Conservation (phyloP, 805 yeast species). For the Clavispora asparagi region DNA sequence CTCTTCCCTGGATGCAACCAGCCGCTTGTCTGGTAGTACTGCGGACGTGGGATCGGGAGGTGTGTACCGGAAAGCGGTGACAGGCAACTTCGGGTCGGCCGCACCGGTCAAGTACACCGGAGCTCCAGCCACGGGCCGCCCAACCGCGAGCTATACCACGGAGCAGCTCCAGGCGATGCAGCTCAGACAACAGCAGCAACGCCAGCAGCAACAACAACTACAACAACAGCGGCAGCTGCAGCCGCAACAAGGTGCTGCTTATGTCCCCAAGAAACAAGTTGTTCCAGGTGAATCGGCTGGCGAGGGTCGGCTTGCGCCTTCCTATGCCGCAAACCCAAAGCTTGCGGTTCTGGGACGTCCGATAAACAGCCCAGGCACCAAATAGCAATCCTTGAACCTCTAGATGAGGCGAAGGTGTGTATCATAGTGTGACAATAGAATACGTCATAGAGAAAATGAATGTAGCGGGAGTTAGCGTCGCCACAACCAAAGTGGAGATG, state of each 20-base stretch:
- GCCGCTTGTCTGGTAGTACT: neutral
- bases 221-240: conserved; percentile 6
- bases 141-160: conserved; percentile 1
- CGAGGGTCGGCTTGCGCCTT: neutral
- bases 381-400: neutral
- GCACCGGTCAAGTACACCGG: conserved; percentile 2
- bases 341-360: neutral
- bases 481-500: too few relatives aligned
- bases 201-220: conserved; percentile 6
- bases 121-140: conserved; percentile 1
- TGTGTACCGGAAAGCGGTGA: conserved; percentile 1
- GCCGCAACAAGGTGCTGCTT: conserved; percentile 1
- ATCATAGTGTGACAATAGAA: neutral
- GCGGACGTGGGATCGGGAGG: conserved; percentile 8
- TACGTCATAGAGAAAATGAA: neutral
- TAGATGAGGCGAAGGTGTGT: conserved; percentile 1
- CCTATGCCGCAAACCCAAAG: neutral
- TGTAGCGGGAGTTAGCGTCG: too few relatives aligned
- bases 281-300: neutral
- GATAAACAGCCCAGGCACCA: neutral
- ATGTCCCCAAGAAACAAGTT: conserved; percentile 1
- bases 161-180: conserved; percentile 11
- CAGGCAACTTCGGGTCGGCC: conserved; percentile 1
- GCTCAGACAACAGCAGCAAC: conserved; percentile 8
- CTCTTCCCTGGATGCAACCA: neutral